Evolutionary conservation across 78 protist genomes (phyloP).

Genomic region (Pigoraptor vietnamica): DNA sequence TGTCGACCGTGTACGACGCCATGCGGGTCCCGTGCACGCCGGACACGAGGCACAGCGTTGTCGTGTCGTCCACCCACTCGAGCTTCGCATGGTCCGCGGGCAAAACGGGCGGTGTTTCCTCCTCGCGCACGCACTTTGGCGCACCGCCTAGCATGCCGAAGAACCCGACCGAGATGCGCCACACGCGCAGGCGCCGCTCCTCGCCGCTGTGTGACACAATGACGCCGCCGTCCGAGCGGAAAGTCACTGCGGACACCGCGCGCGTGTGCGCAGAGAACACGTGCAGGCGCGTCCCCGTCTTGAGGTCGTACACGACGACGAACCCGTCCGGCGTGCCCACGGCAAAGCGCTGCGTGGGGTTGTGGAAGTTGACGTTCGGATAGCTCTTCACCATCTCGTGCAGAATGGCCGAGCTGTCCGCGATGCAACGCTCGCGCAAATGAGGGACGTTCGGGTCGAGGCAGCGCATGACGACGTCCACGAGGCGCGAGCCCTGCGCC

Average conservation of each 20-base stretch:
- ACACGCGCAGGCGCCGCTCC: not conserved
- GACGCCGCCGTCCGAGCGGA: not conserved
- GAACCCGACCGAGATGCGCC: not conserved
- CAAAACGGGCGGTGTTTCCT: not conserved
- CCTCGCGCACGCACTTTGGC: not conserved
- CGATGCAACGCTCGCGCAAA: conserved; percentile 58
- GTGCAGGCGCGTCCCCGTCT: conserved; percentile 73
- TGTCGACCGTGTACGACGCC: not conserved
- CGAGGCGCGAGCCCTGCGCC: conserved; percentile 33
- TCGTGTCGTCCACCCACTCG: not conserved
- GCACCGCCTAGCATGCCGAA: not conserved
- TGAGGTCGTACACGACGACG: conserved; percentile 65
- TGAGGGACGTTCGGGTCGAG: conserved; percentile 68
- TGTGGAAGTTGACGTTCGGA: conserved; percentile 68
- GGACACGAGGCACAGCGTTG: not conserved
- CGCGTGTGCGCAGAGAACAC: conserved; percentile 40
- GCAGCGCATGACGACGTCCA: conserved; percentile 42
- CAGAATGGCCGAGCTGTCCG: conserved; percentile 53
- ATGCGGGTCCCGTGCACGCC: not conserved
- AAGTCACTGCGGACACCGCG: not conserved
- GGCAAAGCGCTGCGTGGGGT: conserved; percentile 62
- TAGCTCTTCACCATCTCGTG: conserved; percentile 60
- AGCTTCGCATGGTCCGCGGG: not conserved
- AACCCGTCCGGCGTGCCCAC: conserved; percentile 65
- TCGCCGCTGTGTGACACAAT: not conserved